These are phyloP conservation scores for Fraxinus sp. DNA, from an alignment of 305 asterid genomes.

Conservation along the genomic window DNA sequence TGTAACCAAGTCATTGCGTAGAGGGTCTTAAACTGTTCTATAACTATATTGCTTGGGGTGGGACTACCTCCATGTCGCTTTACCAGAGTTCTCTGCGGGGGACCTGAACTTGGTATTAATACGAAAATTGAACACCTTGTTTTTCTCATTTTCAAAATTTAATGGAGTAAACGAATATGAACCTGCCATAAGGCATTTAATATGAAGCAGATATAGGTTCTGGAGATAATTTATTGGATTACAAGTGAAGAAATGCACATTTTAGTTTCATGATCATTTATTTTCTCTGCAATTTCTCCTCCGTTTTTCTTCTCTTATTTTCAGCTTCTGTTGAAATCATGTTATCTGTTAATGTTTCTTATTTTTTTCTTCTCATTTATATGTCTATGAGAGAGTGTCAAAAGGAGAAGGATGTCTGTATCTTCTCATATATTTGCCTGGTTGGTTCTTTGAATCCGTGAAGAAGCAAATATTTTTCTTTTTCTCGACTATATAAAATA, in stretches of 20 bases:
- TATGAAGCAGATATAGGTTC: neutral
- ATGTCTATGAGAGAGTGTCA: neutral
- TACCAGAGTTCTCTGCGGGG: neutral
- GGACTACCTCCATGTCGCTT: neutral
- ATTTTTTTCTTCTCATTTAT: neutral
- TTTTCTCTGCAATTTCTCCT: neutral
- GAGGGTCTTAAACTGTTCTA: constrained; percentile 17
- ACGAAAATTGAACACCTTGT: neutral
- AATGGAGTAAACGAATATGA: neutral
- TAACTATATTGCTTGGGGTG: constrained; percentile 5
- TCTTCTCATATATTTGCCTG: neutral
- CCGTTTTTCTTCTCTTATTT: neutral
- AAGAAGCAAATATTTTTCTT: neutral
- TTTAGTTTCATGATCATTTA: constrained; percentile 3
- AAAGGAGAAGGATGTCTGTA: neutral
- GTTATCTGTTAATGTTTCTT: neutral
- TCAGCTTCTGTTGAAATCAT: neutral
- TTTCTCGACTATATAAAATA: neutral
- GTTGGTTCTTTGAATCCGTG: neutral
- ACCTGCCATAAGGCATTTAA: neutral
- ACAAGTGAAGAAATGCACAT: neutral
- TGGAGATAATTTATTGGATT: constrained; percentile 2
- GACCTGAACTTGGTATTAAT: constrained; percentile 21
- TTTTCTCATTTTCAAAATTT: neutral
- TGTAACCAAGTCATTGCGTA: constrained; percentile 14